A percentile compares a stretch with the other conserved stretches of the same genome.
Evolutionary conservation across 2,329 filamentous ascomycete genomes (phyloP).

Genomic region (Aspergillus chevalieri): DNA sequence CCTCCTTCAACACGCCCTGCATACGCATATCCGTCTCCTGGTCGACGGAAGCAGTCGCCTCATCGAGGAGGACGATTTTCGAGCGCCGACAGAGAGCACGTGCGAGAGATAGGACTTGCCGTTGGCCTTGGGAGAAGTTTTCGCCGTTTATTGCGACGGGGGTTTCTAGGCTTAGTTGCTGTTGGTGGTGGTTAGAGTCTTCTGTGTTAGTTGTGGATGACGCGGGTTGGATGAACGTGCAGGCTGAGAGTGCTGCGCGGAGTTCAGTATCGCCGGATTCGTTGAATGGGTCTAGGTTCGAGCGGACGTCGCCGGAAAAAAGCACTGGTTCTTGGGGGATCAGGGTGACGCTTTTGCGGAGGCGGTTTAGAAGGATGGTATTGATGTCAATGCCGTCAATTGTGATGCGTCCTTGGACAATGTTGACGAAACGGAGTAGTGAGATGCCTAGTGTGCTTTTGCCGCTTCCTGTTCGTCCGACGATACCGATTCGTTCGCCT

Average conservation of each 20-base stretch:
- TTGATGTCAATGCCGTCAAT: slow-evolving; percentile 54
- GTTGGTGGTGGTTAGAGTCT: slow-evolving; percentile 4
- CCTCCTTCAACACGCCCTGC: slow-evolving; percentile 50
- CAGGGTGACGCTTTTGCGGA: slow-evolving; percentile 52
- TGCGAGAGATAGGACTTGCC: slow-evolving; percentile 57
- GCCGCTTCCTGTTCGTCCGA: slow-evolving; percentile 30
- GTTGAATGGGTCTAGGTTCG: slow-evolving; percentile 55
- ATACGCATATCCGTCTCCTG: slow-evolving; percentile 53
- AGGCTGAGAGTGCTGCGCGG: slow-evolving; percentile 18
- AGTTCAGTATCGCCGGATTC: slow-evolving; percentile 47
- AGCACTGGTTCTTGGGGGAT: slow-evolving; percentile 56
- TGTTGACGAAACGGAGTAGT: slow-evolving; percentile 49
- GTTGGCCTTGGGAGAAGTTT: slow-evolving; percentile 49
- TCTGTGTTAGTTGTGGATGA: slow-evolving; percentile 14
- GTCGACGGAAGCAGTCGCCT: slow-evolving; percentile 60
- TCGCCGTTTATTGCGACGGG: slow-evolving; percentile 50
- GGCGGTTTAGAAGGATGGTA: slow-evolving; percentile 45
- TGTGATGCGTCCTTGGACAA: slow-evolving; percentile 46
- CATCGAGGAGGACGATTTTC: slow-evolving; percentile 55
- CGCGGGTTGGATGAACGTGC: slow-evolving; percentile 29
- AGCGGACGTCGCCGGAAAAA: slow-evolving; percentile 53
- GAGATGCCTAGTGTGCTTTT: slow-evolving; percentile 45
- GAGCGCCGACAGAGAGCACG: slow-evolving; percentile 56
- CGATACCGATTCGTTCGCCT: slow-evolving; percentile 23
- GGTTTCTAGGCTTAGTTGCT: slow-evolving; percentile 40